These are phyloP conservation scores for Malus hybrid DNA, from an alignment of 331 rosid species.

Conservation along the genomic window DNA sequence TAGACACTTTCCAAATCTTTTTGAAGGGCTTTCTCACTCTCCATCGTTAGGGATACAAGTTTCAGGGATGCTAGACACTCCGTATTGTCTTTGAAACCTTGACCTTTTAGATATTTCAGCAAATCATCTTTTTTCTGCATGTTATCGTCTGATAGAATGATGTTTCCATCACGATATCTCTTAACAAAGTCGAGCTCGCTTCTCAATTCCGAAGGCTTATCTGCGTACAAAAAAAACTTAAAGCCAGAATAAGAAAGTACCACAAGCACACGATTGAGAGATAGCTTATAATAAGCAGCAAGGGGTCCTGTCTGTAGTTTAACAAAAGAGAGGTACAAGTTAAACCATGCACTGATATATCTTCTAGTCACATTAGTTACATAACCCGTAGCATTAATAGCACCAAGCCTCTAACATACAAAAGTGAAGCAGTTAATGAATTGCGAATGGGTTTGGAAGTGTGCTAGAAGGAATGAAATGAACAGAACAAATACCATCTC, in stretches of 20 bases:
- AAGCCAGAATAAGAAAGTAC: conserved; percentile 28
- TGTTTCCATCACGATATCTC: no score
- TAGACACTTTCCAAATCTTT: no score
- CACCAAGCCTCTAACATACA: neutral
- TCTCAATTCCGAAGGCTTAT: no score
- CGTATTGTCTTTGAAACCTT: no score
- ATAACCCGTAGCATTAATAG: neutral
- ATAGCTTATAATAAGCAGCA: no score
- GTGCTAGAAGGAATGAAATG: neutral
- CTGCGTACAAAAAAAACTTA: conserved; percentile 1
- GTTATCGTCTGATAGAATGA: no score
- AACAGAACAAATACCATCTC: neutral
- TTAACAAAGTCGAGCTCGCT: no score
- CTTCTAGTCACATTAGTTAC: neutral
- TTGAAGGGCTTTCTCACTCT: no score
- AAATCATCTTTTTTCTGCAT: no score
- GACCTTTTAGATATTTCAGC: no score
- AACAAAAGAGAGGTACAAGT: conserved; percentile 11
- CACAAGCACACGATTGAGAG: conserved; percentile 42
- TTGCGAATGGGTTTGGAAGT: neutral
- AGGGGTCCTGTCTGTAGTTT: neutral
- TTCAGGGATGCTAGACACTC: no score
- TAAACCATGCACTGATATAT: neutral
- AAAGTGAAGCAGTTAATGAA: neutral
- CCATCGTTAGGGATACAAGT: no score